Evolutionary conservation across 139 green algal genomes (phyloP).

Genomic region (Eudorina sp.): DNA sequence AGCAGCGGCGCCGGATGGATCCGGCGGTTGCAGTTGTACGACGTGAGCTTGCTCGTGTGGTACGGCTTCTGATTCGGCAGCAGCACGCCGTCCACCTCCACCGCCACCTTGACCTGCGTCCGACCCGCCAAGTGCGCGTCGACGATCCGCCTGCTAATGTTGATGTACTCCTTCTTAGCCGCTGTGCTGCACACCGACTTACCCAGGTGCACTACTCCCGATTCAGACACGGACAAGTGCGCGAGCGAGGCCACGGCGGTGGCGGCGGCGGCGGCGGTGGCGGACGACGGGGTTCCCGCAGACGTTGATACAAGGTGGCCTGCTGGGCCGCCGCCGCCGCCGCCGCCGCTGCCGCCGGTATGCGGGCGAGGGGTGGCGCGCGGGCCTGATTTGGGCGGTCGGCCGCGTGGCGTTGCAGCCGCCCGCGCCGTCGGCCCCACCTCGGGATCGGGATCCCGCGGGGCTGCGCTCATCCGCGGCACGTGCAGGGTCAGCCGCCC

Average conservation of each 20-base stretch:
- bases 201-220: not conserved
- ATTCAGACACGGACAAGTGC: not conserved
- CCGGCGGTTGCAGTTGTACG: not conserved
- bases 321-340: not conserved
- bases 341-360: not conserved
- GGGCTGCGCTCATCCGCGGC: no score
- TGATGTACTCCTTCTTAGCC: no score
- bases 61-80: not conserved
- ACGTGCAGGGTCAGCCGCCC: no score
- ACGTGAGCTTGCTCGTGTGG: not conserved
- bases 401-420: no score
- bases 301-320: not conserved
- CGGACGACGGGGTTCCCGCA: not conserved
- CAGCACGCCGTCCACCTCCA: constrained; percentile 24
- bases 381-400: no score
- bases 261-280: not conserved
- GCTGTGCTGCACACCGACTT: not conserved
- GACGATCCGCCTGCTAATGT: not conserved
- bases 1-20: not conserved
- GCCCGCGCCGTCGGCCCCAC: no score
- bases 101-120: not conserved
- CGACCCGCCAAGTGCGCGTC: not conserved
- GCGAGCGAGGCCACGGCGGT: not conserved
- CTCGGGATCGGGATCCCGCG: no score
- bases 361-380: no score